These are phyloP conservation scores for Kodamaea alishanica DNA, from an alignment of 1,139 yeast species.

Conservation along the genomic window DNA sequence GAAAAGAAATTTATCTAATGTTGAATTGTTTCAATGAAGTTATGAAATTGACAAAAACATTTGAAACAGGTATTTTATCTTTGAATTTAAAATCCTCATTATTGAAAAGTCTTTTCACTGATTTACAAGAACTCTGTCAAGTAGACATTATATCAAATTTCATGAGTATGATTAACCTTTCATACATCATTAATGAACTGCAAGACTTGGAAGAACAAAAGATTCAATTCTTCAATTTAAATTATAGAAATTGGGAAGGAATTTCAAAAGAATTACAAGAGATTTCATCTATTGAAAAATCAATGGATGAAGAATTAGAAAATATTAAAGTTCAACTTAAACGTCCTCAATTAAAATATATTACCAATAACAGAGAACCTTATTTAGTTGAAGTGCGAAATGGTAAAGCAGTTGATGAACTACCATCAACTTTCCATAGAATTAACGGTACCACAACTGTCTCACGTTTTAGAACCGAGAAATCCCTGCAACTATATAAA, in stretches of 20 bases:
- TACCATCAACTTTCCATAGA: constrained; percentile 76
- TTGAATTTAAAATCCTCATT: constrained; percentile 22
- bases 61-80: constrained; percentile 20
- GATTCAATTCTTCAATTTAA: constrained; percentile 51
- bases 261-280: constrained; percentile 38
- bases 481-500: constrained; percentile 47
- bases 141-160: constrained; percentile 26
- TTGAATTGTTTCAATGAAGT: constrained; percentile 49
- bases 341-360: constrained; percentile 56
- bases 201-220: constrained; percentile 44
- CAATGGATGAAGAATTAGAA: constrained; percentile 50
- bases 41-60: constrained; percentile 22
- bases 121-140: constrained; percentile 16
- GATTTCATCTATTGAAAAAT: constrained; percentile 41
- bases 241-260: constrained; percentile 36
- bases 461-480: constrained; percentile 70
- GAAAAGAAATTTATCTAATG: constrained; percentile 64
- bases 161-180: constrained; percentile 53
- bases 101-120: constrained; percentile 23
- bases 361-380: constrained; percentile 59
- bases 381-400: constrained; percentile 73
- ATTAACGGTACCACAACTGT: constrained; percentile 69
- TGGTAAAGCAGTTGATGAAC: constrained; percentile 44
- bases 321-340: constrained; percentile 44
- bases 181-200: constrained; percentile 51